Evolutionary conservation across 768 basidiomycete species (phyloP).

Genomic region (Suillus subluteus): DNA sequence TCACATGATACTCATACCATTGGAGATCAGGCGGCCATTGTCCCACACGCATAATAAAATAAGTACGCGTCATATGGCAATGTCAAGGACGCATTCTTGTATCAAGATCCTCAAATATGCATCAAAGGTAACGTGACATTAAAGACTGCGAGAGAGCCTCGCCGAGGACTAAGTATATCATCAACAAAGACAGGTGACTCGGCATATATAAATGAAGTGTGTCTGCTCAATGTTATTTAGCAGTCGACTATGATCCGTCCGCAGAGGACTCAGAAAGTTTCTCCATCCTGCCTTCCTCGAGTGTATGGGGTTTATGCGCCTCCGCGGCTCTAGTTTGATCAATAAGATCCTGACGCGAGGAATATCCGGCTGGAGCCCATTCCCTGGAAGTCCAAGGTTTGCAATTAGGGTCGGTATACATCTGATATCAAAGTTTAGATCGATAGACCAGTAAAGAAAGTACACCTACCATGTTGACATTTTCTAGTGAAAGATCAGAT

Average conservation of each 20-base stretch:
- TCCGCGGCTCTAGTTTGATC: constrained; percentile 47
- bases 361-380: constrained; percentile 65
- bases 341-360: constrained; percentile 47
- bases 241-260: background rate
- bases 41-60: background rate
- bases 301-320: constrained; percentile 36
- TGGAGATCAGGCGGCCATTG: background rate
- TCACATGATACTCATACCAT: background rate
- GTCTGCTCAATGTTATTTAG: background rate
- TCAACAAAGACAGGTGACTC: background rate
- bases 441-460: constrained; percentile 9
- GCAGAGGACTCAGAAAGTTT: constrained; percentile 13
- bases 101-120: constrained; percentile 2
- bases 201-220: background rate
- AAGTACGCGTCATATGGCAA: background rate
- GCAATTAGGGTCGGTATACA: constrained; percentile 66
- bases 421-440: constrained; percentile 33
- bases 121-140: background rate
- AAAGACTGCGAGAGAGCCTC: background rate
- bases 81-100: background rate
- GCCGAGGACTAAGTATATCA: background rate
- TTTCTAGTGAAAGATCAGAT: constrained; percentile 66
- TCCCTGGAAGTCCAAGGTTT: constrained; percentile 66
- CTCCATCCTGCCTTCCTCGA: constrained; percentile 31
- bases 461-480: constrained; percentile 53